Conservation (phyloP, 306 rosid genomes). For the Comarum palustre region DNA sequence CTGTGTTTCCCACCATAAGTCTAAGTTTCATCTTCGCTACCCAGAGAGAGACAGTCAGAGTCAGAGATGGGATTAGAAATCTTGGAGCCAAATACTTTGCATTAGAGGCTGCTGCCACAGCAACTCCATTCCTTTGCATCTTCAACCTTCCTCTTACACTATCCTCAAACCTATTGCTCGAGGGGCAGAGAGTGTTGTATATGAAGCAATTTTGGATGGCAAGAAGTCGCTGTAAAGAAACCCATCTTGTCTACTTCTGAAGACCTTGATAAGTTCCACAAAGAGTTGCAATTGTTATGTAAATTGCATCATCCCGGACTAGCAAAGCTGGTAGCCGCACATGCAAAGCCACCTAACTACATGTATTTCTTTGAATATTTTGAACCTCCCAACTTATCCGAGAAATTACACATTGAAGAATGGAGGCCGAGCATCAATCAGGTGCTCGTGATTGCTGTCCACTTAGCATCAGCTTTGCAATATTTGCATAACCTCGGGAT, state of each 20-base stretch:
- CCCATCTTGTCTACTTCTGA: conserved; percentile 73
- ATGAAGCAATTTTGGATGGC: conserved; percentile 71
- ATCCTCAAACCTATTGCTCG: conserved; percentile 74
- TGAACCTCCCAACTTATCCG: conserved; percentile 58
- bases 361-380: conserved; percentile 79
- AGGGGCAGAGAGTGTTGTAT: conserved; percentile 90
- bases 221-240: conserved; percentile 78
- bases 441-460: conserved; percentile 37
- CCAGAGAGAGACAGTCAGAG: neutral
- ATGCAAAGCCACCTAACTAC: conserved; percentile 86
- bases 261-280: conserved; percentile 76
- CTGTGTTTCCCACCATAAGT: neutral
- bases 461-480: conserved; percentile 74
- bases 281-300: conserved; percentile 77
- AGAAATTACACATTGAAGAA: conserved; percentile 60
- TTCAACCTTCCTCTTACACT: conserved; percentile 64
- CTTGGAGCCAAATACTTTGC: conserved; percentile 71
- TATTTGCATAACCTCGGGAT: conserved; percentile 91
- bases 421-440: conserved; percentile 45
- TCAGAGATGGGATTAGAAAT: conserved; percentile 53
- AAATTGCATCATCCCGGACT: conserved; percentile 73
- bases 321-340: conserved; percentile 71
- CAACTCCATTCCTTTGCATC: conserved; percentile 72
- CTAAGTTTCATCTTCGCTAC: neutral
- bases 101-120: conserved; percentile 84